phyloP scores from a whole-genome alignment of 441 rosid genomes.

The Croton laevigatus region DNA sequence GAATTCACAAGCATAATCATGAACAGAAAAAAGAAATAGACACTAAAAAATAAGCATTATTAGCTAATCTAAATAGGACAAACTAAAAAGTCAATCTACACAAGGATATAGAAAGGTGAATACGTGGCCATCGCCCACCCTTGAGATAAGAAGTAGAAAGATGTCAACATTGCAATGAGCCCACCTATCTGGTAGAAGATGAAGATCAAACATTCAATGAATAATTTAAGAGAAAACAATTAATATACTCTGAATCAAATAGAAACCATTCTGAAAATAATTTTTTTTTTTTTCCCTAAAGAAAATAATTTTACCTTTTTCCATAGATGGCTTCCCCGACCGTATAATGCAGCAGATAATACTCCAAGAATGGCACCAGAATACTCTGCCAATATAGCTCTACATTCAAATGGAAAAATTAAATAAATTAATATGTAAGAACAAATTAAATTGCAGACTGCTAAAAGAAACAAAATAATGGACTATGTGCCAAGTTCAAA shows the following conservation, averaged over 20 bases:
- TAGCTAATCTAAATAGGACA: neutral
- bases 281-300: neutral
- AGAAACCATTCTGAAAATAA: neutral
- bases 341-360: constrained; percentile 81
- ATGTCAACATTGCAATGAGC: constrained; percentile 77
- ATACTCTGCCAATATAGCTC: constrained; percentile 91
- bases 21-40: neutral
- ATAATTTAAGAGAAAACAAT: neutral
- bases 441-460: neutral
- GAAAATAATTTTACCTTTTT: constrained; percentile 61
- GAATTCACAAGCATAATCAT: constrained; percentile 5
- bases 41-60: neutral
- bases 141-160: constrained; percentile 85
- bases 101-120: constrained; percentile 89
- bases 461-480: neutral
- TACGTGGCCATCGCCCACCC: constrained; percentile 87
- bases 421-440: neutral
- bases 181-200: constrained; percentile 69
- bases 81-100: neutral
- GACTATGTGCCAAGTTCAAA: neutral
- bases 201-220: constrained; percentile 15
- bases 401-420: constrained; percentile 25
- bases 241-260: neutral
- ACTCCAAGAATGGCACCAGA: constrained; percentile 99
- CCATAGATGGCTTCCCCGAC: constrained; percentile 70